A percentile compares a stretch with the other conserved stretches of the same genome.
These are phyloP conservation scores for Kuraishia floccosa DNA, from an alignment of 805 yeast species.

Conservation along the genomic window DNA sequence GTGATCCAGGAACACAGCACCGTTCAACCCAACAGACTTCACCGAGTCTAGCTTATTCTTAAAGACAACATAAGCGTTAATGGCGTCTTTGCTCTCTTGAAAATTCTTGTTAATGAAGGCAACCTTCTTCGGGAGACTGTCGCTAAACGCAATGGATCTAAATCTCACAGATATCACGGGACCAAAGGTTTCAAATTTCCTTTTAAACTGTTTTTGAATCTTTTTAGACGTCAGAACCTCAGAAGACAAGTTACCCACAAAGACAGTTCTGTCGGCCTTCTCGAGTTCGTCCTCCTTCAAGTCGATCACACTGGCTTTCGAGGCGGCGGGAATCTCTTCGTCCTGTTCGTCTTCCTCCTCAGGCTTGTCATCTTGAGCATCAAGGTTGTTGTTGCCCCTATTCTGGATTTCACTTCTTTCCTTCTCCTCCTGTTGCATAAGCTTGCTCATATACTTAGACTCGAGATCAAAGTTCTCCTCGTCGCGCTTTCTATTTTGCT, in stretches of 20 bases:
- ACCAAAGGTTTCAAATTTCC: conserved; percentile 41
- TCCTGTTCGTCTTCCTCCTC: conserved; percentile 8
- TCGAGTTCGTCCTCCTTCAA: conserved; percentile 62
- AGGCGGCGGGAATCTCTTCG: conserved; percentile 6
- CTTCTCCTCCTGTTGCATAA: conserved; percentile 26
- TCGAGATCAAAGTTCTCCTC: conserved; percentile 35
- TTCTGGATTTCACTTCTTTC: conserved; percentile 5
- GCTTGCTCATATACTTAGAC: conserved; percentile 37
- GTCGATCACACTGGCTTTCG: conserved; percentile 38
- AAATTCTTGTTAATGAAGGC: conserved; percentile 77
- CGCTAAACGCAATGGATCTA: conserved; percentile 84
- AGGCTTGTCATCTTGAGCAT: conserved; percentile 5
- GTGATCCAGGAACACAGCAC: conserved; percentile 50
- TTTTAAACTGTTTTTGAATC: conserved; percentile 52
- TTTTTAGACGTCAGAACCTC: conserved; percentile 53
- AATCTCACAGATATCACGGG: conserved; percentile 70
- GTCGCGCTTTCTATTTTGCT: conserved; percentile 8
- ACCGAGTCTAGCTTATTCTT: conserved; percentile 35
- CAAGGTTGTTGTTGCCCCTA: conserved; percentile 8
- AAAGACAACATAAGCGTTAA: conserved; percentile 85
- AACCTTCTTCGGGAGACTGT: conserved; percentile 81
- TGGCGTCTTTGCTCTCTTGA: conserved; percentile 66
- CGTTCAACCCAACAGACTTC: conserved; percentile 46
- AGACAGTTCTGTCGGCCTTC: conserved; percentile 76
- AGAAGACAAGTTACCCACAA: conserved; percentile 76